Evolutionary conservation across 768 basidiomycete species (phyloP).

Genomic region (Thelephora ganbajun): DNA sequence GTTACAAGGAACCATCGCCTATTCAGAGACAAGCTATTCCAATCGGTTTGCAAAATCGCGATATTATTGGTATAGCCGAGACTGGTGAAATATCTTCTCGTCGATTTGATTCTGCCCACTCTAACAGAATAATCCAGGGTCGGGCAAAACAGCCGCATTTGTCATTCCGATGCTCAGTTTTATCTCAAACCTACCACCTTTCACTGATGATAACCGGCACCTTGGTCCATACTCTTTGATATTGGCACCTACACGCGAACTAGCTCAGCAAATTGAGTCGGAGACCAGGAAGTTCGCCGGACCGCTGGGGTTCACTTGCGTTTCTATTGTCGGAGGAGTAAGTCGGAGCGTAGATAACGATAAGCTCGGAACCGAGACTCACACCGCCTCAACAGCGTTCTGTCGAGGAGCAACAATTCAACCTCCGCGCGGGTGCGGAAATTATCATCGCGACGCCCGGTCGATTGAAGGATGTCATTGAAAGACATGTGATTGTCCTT

Average conservation of each 20-base stretch:
- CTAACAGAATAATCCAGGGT: constrained; percentile 38
- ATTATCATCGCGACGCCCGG: constrained; percentile 99
- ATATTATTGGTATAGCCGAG: constrained; percentile 97
- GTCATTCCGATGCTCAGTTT: constrained; percentile 97
- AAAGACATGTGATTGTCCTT: constrained; percentile 88
- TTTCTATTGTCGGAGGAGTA: constrained; percentile 97
- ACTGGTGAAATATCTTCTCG: constrained; percentile 46
- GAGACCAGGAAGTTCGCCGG: constrained; percentile 88
- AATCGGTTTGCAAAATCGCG: constrained; percentile 92
- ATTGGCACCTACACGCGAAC: constrained; percentile 68
- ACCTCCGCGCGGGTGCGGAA: constrained; percentile 94
- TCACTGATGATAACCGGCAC: constrained; percentile 89
- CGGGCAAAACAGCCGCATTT: constrained; percentile 97
- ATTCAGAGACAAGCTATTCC: constrained; percentile 99
- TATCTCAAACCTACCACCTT: constrained; percentile 72
- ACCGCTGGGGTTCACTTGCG: constrained; percentile 84
- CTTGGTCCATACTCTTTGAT: constrained; percentile 90
- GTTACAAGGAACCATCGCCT: constrained; percentile 93
- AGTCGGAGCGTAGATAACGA: constrained; percentile 21
- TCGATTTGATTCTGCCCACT: constrained; percentile 1
- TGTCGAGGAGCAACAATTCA: constrained; percentile 96
- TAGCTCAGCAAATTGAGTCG: constrained; percentile 93
- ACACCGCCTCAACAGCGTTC: constrained; percentile 39
- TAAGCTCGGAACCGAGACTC: constrained; percentile 28
- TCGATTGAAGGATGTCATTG: constrained; percentile 94